Conservation (phyloP, 176 grass and related monocot genomes). For the Eremochloa ophiuroides region DNA sequence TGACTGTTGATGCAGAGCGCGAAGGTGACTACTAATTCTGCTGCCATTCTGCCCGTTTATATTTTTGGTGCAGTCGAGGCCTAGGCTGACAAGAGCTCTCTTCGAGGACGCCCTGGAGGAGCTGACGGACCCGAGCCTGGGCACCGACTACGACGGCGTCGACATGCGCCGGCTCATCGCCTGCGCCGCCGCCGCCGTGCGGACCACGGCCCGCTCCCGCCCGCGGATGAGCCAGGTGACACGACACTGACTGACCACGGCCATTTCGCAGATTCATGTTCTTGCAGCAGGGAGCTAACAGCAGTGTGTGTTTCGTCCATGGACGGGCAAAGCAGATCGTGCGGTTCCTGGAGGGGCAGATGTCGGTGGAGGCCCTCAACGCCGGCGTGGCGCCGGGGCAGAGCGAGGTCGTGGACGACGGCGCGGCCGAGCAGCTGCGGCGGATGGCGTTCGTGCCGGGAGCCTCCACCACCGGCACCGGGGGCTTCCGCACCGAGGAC, state of each 20-base stretch:
- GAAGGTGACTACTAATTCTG: background rate
- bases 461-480: background rate
- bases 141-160: slow-evolving; percentile 32
- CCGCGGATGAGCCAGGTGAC: slow-evolving; percentile 76
- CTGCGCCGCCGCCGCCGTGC: slow-evolving; percentile 66
- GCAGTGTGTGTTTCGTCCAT: background rate
- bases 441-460: slow-evolving; percentile 51
- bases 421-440: slow-evolving; percentile 26
- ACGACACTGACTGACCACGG: background rate
- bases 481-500: background rate
- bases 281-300: background rate
- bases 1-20: background rate
- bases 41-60: background rate
- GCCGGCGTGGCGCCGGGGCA: slow-evolving; percentile 55
- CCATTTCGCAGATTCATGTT: background rate
- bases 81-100: slow-evolving; percentile 43
- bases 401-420: slow-evolving; percentile 32
- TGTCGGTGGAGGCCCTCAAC: slow-evolving; percentile 64
- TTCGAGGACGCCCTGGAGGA: slow-evolving; percentile 23
- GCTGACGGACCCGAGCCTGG: slow-evolving; percentile 49
- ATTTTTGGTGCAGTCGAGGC: slow-evolving; percentile 40
- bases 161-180: slow-evolving; percentile 65
- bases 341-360: slow-evolving; percentile 74
- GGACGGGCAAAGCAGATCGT: slow-evolving; percentile 41
- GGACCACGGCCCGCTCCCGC: slow-evolving; percentile 47